Percentiles rank a stretch among this genome's conserved stretches.
Evolutionary conservation across 495 filamentous ascomycete genomes (phyloP).

Genomic region (Penicillium parvum): DNA sequence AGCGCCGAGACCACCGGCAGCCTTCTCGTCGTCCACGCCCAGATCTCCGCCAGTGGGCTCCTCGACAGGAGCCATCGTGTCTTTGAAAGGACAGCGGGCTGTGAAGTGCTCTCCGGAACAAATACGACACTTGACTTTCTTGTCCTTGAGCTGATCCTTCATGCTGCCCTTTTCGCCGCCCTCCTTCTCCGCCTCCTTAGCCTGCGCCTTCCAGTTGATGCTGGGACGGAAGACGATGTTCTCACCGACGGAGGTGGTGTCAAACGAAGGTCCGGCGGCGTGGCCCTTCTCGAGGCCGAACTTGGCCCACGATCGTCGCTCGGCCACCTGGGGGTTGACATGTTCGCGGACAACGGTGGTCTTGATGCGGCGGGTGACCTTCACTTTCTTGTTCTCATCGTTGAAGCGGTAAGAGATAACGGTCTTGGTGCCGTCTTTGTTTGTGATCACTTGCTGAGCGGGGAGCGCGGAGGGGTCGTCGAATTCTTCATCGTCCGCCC

Average conservation of each 20-base stretch:
- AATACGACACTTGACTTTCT: constrained; percentile 99
- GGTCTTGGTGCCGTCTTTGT: constrained; percentile 98
- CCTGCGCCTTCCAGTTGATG: constrained; percentile 84
- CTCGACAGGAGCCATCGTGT: constrained; percentile 73
- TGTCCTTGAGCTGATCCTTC: constrained; percentile 92
- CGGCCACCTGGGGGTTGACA: constrained; percentile 94
- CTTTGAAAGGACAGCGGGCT: constrained; percentile 84
- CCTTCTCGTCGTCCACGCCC: constrained; percentile 46
- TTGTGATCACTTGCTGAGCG: constrained; percentile 76
- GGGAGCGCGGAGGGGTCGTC: constrained; percentile 79
- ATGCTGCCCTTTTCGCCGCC: constrained; percentile 65
- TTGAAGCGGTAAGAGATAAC: constrained; percentile 86
- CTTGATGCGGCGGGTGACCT: constrained; percentile 90
- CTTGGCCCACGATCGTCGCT: constrained; percentile 86
- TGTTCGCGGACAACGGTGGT: constrained; percentile 82
- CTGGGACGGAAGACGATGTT: constrained; percentile 94
- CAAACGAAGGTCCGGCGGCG: constrained; percentile 60
- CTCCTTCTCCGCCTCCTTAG: constrained; percentile 76
- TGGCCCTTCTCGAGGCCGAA: constrained; percentile 83
- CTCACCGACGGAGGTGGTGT: constrained; percentile 91
- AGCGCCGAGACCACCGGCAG: constrained; percentile 57
- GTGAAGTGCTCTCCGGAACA: constrained; percentile 99
- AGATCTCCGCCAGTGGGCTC: constrained; percentile 55
- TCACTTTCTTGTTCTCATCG: constrained; percentile 91
- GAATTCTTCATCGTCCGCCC: constrained; percentile 96